phyloP scores from a whole-genome alignment of 352 stramenopile species.

The Pythium aristosporum region DNA sequence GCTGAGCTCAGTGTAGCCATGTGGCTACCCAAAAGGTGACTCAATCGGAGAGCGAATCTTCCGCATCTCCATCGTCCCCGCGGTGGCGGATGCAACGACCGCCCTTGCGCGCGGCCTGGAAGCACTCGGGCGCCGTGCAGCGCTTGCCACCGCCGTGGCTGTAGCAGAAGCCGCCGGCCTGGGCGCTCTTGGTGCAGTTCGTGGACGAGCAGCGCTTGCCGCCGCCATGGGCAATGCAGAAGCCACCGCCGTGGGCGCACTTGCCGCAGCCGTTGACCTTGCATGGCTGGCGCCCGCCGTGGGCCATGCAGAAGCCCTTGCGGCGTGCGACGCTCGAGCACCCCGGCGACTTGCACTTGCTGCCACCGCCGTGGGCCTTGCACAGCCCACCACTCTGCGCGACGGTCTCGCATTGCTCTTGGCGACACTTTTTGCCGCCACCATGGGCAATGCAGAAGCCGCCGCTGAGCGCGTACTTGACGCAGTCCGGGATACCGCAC shows the following conservation, averaged over 20 bases:
- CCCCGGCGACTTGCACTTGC: conserved; percentile 64
- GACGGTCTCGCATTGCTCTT: conserved; percentile 57
- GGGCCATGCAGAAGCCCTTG: conserved; percentile 73
- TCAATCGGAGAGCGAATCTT: neutral
- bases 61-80: conserved; percentile 40
- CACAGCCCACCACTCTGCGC: conserved; percentile 79
- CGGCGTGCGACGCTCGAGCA: conserved; percentile 65
- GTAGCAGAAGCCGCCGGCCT: conserved; percentile 78
- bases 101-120: conserved; percentile 72
- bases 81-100: conserved; percentile 81
- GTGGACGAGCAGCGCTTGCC: conserved; percentile 66
- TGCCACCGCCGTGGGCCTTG: conserved; percentile 82
- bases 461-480: conserved; percentile 65
- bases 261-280: conserved; percentile 68
- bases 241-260: conserved; percentile 72
- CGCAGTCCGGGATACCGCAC: conserved; percentile 53
- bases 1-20: conserved; percentile 13
- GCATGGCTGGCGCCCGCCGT: conserved; percentile 72
- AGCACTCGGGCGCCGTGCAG: conserved; percentile 65
- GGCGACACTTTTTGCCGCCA: conserved; percentile 71
- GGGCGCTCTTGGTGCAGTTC: conserved; percentile 63
- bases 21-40: neutral
- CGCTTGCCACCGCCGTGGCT: conserved; percentile 78
- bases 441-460: conserved; percentile 78
- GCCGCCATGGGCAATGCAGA: conserved; percentile 74